A percentile compares a stretch with the other conserved stretches of the same genome.
Conservation (phyloP, 345 rosid species). For the Mallotus nudiflorus region DNA sequence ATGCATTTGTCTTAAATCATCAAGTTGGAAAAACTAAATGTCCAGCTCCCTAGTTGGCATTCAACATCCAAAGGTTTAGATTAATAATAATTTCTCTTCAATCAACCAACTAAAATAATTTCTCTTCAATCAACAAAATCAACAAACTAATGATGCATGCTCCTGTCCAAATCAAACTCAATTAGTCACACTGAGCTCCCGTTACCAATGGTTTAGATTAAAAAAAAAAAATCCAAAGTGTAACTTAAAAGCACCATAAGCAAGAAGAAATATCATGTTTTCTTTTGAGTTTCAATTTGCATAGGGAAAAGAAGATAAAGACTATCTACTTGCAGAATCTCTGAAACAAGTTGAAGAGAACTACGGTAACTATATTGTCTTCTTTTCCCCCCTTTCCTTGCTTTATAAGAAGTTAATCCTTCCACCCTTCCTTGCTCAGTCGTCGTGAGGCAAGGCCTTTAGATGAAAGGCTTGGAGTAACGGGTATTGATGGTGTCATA, state of each 20-base stretch:
- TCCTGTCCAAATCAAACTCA: no score
- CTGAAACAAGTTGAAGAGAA: not conserved
- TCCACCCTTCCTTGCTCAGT: conserved; percentile 81
- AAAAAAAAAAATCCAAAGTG: not conserved
- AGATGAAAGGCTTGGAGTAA: conserved; percentile 66
- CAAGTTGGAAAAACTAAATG: no score
- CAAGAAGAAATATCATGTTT: no score
- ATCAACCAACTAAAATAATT: no score
- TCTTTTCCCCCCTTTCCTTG: not conserved
- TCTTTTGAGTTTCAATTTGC: not conserved
- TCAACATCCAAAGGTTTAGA: no score
- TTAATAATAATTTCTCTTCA: no score
- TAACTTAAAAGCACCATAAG: not conserved
- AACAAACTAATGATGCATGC: no score
- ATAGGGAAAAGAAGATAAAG: not conserved
- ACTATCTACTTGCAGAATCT: not conserved
- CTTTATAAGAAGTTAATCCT: conserved; percentile 41
- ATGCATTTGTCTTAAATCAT: no score
- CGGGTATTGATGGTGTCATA: conserved; percentile 54
- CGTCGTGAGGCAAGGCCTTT: conserved; percentile 78
- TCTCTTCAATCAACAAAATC: no score
- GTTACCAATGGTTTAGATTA: no score
- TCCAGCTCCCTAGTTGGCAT: no score
- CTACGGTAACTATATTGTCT: not conserved
- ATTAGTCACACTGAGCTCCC: no score